phyloP scores from a whole-genome alignment of 2,329 filamentous ascomycete species.

The Amylocarpus encephaloides region DNA sequence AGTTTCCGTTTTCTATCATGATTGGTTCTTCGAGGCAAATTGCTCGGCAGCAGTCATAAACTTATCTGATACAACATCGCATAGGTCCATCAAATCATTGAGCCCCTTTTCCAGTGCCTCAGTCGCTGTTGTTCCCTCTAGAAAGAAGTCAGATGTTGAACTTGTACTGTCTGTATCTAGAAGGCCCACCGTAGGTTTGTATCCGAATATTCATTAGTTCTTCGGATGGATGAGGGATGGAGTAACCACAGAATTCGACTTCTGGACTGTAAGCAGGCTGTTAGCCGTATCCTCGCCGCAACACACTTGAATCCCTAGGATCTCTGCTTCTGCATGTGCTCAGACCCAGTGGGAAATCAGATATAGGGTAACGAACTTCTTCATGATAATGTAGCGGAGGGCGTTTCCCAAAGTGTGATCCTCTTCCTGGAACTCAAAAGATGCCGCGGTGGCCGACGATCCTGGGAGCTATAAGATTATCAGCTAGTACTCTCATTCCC shows the following conservation, averaged over 20 bases:
- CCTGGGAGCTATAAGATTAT: slow-evolving; percentile 63
- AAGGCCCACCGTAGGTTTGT: slow-evolving; percentile 79
- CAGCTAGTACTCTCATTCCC: background rate
- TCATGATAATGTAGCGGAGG: slow-evolving; percentile 93
- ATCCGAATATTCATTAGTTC: slow-evolving; percentile 95
- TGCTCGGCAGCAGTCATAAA: slow-evolving; percentile 43
- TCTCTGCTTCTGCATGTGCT: background rate
- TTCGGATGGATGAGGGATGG: slow-evolving; percentile 94
- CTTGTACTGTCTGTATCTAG: background rate
- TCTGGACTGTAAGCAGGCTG: slow-evolving; percentile 57
- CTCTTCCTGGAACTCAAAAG: slow-evolving; percentile 90
- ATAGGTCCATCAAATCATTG: slow-evolving; percentile 80
- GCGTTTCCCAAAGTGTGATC: slow-evolving; percentile 95
- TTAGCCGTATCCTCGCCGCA: background rate
- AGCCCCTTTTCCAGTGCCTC: slow-evolving; percentile 88
- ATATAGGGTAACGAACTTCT: slow-evolving; percentile 62
- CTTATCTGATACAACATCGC: slow-evolving; percentile 88
- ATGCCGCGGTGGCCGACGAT: slow-evolving; percentile 79
- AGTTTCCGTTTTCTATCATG: background rate
- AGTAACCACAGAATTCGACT: slow-evolving; percentile 97
- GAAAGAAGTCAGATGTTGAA: slow-evolving; percentile 11
- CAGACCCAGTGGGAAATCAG: background rate
- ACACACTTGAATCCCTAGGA: background rate
- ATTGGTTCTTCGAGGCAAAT: background rate
- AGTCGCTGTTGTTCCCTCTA: slow-evolving; percentile 73